Evolutionary conservation across 306 rosid genomes (phyloP).

Genomic region (Mimosa bimucronata): DNA sequence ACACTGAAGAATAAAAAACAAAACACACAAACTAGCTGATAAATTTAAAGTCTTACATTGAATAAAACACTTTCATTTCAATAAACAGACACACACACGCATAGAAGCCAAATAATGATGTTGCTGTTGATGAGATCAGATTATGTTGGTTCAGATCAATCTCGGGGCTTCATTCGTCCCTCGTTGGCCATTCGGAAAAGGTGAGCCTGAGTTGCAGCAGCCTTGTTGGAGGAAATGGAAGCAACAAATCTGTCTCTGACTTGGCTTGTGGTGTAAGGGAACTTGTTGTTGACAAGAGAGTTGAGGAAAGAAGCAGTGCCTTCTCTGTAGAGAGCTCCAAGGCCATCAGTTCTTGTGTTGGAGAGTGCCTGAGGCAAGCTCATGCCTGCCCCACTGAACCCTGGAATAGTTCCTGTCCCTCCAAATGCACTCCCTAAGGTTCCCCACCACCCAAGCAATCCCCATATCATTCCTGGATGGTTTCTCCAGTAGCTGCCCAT

Average conservation of each 20-base stretch:
- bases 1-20: conserved; percentile 32
- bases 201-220: conserved; percentile 70
- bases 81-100: conserved; percentile 30
- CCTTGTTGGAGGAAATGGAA: conserved; percentile 69
- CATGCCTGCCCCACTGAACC: conserved; percentile 54
- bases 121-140: neutral
- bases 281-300: conserved; percentile 72
- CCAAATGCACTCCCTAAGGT: conserved; percentile 79
- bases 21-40: conserved; percentile 34
- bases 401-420: conserved; percentile 51
- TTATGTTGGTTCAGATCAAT: conserved; percentile 27
- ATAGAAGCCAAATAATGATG: conserved; percentile 19
- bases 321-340: conserved; percentile 76
- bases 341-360: conserved; percentile 79
- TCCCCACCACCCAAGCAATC: conserved; percentile 94
- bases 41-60: conserved; percentile 2
- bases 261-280: conserved; percentile 75
- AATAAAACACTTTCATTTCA: conserved; percentile 12
- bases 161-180: conserved; percentile 61
- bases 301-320: conserved; percentile 86
- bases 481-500: conserved; percentile 79
- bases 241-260: conserved; percentile 67
- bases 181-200: conserved; percentile 89
- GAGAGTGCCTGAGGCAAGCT: conserved; percentile 79
- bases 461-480: conserved; percentile 85